These are phyloP conservation scores for Pseudogymnoascus sp. DNA, from an alignment of 2,329 filamentous ascomycete species.

Conservation along the genomic window DNA sequence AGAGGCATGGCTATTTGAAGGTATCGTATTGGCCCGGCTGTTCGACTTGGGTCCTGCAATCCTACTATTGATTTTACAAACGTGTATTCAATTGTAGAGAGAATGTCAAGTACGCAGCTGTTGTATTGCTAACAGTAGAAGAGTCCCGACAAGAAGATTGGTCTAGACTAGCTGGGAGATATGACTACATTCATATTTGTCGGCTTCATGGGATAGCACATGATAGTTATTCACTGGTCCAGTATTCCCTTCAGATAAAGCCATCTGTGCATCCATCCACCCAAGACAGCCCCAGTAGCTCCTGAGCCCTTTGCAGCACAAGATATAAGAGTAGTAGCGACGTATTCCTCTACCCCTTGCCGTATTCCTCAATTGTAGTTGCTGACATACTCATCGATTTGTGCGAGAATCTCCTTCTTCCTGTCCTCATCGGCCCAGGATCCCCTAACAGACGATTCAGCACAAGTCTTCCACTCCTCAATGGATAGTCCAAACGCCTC, in stretches of 20 bases:
- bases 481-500: constrained; percentile 57
- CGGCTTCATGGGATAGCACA: no score
- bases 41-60: no score
- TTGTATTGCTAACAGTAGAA: no score
- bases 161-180: no score
- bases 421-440: constrained; percentile 62
- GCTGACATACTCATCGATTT: constrained; percentile 34
- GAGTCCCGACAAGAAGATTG: no score
- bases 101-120: no score
- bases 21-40: no score
- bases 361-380: constrained; percentile 17
- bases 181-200: no score
- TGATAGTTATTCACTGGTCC: no score
- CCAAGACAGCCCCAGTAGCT: background rate
- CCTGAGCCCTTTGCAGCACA: background rate
- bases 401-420: constrained; percentile 50
- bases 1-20: no score
- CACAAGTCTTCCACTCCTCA: constrained; percentile 61
- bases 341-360: background rate
- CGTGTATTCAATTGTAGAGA: no score
- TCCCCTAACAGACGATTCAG: constrained; percentile 52
- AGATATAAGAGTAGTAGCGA: background rate
- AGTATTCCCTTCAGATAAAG: background rate
- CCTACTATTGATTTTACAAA: no score
- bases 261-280: background rate